A percentile compares a stretch with the other conserved stretches of the same genome.
phyloP scores from a whole-genome alignment of 2,329 filamentous ascomycete genomes.

The Penicillium sp. region DNA sequence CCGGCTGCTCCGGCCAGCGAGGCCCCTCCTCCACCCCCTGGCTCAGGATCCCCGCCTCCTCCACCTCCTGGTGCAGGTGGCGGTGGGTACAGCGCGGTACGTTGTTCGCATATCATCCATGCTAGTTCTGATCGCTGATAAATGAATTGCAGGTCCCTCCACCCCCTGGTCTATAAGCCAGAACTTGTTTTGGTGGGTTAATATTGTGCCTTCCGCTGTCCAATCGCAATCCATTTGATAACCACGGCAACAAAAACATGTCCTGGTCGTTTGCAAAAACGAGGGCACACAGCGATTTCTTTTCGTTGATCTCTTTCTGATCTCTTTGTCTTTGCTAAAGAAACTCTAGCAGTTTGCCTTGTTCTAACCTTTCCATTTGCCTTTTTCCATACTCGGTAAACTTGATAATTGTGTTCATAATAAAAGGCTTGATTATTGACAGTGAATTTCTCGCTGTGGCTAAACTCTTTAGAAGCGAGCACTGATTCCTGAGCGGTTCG shows the following conservation, averaged over 20 bases:
- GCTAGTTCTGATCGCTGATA: neutral
- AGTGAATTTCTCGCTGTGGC: neutral
- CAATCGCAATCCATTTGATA: neutral
- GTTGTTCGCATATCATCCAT: conserved; percentile 25
- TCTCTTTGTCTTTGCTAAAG: conserved; percentile 14
- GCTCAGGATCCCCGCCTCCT: conserved; percentile 59
- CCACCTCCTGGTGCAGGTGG: conserved; percentile 38
- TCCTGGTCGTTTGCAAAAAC: conserved; percentile 7
- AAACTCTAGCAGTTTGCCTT: conserved; percentile 3
- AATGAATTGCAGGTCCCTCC: conserved; percentile 46
- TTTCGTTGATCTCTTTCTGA: conserved; percentile 8
- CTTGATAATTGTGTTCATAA: conserved; percentile 5
- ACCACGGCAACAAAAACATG: conserved; percentile 7
- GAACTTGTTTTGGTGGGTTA: neutral
- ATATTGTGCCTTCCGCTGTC: neutral
- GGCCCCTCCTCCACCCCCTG: conserved; percentile 61
- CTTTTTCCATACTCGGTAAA: conserved; percentile 1
- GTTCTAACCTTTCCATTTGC: neutral
- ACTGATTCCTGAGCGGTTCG: neutral
- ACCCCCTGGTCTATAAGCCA: conserved; percentile 48
- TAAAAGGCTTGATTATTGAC: conserved; percentile 3
- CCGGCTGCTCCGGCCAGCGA: conserved; percentile 59
- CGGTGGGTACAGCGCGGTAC: conserved; percentile 61
- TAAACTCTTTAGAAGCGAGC: neutral
- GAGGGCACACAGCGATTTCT: conserved; percentile 16